Percentiles rank a stretch among this genome's conserved stretches.
Conservation (phyloP, 2,329 filamentous ascomycete genomes). For the Pezicula radicicola region DNA sequence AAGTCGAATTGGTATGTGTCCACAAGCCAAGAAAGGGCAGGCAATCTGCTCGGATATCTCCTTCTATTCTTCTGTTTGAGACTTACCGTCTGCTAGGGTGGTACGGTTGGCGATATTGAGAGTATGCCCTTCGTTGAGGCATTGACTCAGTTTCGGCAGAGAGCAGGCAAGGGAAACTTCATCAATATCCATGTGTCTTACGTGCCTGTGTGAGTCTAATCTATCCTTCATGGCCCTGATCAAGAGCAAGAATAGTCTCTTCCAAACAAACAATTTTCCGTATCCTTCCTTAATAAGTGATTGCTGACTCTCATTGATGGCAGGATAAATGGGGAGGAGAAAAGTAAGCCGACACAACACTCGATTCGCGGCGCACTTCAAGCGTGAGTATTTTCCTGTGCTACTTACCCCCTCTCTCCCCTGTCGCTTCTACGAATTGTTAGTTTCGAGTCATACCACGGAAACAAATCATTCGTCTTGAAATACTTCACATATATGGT, state of each 20-base stretch:
- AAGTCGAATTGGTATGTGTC: conserved; percentile 33
- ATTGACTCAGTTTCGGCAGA: conserved; percentile 65
- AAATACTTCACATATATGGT: not conserved
- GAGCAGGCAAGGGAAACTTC: conserved; percentile 76
- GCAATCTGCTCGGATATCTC: conserved; percentile 10
- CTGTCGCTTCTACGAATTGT: not conserved
- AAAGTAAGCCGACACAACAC: conserved; percentile 96
- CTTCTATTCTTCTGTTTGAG: conserved; percentile 3
- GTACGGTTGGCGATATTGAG: conserved; percentile 71
- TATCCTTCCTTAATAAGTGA: conserved; percentile 2
- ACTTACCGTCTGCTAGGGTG: conserved; percentile 38
- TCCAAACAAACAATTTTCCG: conserved; percentile 1
- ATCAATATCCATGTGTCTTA: conserved; percentile 86
- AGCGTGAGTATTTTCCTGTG: conserved; percentile 6
- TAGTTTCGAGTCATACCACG: not conserved
- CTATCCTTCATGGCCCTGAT: conserved; percentile 3
- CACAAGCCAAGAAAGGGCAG: conserved; percentile 4
- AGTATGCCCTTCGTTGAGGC: too few relatives aligned
- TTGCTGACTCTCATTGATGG: conserved; percentile 4
- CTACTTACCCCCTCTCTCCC: not conserved
- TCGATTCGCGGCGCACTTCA: conserved; percentile 76
- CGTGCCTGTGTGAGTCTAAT: conserved; percentile 58
- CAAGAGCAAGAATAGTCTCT: conserved; percentile 6
- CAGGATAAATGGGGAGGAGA: conserved; percentile 62
- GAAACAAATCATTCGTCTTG: conserved; percentile 1